A percentile compares a stretch with the other conserved stretches of the same genome.
Conservation (phyloP, 2,329 filamentous ascomycete genomes). For the Trichoderma sp. region DNA sequence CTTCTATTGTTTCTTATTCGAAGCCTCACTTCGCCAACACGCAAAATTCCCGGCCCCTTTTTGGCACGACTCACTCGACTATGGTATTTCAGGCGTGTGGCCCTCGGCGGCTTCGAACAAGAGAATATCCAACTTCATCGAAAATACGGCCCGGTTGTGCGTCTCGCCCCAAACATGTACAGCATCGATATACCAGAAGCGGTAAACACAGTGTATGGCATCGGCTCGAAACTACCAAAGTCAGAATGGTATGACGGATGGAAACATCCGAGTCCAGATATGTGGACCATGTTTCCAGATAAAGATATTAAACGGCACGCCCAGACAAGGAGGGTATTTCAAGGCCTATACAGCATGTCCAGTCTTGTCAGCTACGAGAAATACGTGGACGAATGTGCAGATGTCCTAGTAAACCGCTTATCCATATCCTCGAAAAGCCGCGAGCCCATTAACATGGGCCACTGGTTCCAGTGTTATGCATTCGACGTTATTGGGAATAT, state of each 20-base stretch:
- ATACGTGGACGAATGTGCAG: slow-evolving; percentile 47
- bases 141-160: slow-evolving; percentile 41
- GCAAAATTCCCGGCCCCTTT: slow-evolving; percentile 42
- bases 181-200: slow-evolving; percentile 39
- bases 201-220: slow-evolving; percentile 42
- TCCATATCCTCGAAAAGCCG: slow-evolving; percentile 33
- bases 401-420: slow-evolving; percentile 40
- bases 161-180: slow-evolving; percentile 41
- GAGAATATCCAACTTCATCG: slow-evolving; percentile 41
- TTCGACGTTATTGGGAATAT: slow-evolving; percentile 53
- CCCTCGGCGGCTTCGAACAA: slow-evolving; percentile 38
- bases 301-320: slow-evolving; percentile 35
- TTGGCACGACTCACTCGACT: slow-evolving; percentile 42
- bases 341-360: slow-evolving; percentile 47
- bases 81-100: slow-evolving; percentile 43
- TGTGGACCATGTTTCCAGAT: slow-evolving; percentile 34
- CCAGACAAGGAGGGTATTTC: slow-evolving; percentile 39
- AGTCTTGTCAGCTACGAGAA: slow-evolving; percentile 48
- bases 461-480: slow-evolving; percentile 48
- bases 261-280: slow-evolving; percentile 26
- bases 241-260: slow-evolving; percentile 30
- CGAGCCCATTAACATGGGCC: slow-evolving; percentile 37
- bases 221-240: slow-evolving; percentile 32
- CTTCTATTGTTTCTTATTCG: not conserved
- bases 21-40: not conserved